Evolutionary conservation across 495 filamentous ascomycete species (phyloP), one percentile per base, ranked within the genome.

Genomic region (Daldinia decipiens): DNA sequence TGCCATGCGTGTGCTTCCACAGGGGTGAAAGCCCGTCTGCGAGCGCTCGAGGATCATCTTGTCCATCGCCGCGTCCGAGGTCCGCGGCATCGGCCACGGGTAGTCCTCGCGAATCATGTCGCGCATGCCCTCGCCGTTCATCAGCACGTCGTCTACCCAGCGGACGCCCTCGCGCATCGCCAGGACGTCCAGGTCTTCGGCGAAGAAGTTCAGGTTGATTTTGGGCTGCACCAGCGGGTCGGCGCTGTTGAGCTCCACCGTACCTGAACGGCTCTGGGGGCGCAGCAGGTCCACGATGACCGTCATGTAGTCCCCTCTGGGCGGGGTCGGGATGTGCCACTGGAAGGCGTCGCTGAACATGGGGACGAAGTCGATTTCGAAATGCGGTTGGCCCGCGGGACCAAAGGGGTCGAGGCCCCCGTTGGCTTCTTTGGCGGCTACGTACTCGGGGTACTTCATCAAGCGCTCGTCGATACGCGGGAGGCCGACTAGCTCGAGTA

Each of bases 311-410:
- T 79, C 82, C 2, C 87, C 87, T 26, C 76, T 47, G 1, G 77
- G 67, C 2, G 87, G 87, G 0, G 79, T 71, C 0, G 85, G 86
- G 72, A 83, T 85, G 74, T 90, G 87, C 87, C 86, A 89, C 73
- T 89, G 88, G 84, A 89, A 90, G 6, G 87, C 86, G 62, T 81
- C 82, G 56, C 81, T 78, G 76, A 89, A 90, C 80, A 88, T 84
- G 57, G 82, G 80, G 52, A 89, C 84, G 62, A 90, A 90, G 73
- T 89, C 87, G 59, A 91, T 81, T 79, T 91, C 87, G 70, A 90
- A 89, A 73, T 90, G 87, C 45, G 87, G 87, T 73, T 90, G 87
- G 5, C 78, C 77, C 32, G 72, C 83, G 6, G 88, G 88, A 5
- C 85, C 83, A 69, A 89, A 88, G 11, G 87, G 87, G 65, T 89